These are phyloP conservation scores for Claviceps capensis DNA, from an alignment of 2,329 filamentous ascomycete genomes.

Conservation along the genomic window DNA sequence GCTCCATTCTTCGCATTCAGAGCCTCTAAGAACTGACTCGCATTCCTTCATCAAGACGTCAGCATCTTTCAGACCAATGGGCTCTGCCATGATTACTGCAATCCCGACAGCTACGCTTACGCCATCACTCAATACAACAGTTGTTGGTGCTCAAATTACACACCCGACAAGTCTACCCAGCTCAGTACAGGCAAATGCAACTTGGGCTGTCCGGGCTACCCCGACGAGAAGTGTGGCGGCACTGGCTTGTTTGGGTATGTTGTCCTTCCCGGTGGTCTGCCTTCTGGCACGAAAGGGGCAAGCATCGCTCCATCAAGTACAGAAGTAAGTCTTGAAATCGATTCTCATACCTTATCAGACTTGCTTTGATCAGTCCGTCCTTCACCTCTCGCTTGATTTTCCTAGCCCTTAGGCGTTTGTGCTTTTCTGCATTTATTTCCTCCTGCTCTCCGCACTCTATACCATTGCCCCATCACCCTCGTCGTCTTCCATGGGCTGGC, in stretches of 20 bases:
- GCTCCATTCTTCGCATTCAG: neutral
- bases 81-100: constrained; percentile 49
- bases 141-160: constrained; percentile 66
- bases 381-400: constrained; percentile 1
- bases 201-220: constrained; percentile 53
- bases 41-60: constrained; percentile 24
- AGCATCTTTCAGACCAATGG: constrained; percentile 56
- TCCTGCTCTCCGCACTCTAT: neutral
- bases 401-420: neutral
- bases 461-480: neutral
- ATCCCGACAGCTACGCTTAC: constrained; percentile 40
- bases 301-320: constrained; percentile 10
- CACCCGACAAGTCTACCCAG: constrained; percentile 33
- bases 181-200: constrained; percentile 36
- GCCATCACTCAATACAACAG: constrained; percentile 50
- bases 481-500: neutral
- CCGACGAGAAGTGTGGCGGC: constrained; percentile 51
- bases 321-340: constrained; percentile 13
- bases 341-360: constrained; percentile 1
- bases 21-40: neutral
- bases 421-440: neutral
- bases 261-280: constrained; percentile 28
- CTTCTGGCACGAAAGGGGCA: constrained; percentile 40
- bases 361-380: neutral
- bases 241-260: constrained; percentile 53